Conservation (phyloP, 495 filamentous ascomycete species). For the Evansstolkia leycettana region DNA sequence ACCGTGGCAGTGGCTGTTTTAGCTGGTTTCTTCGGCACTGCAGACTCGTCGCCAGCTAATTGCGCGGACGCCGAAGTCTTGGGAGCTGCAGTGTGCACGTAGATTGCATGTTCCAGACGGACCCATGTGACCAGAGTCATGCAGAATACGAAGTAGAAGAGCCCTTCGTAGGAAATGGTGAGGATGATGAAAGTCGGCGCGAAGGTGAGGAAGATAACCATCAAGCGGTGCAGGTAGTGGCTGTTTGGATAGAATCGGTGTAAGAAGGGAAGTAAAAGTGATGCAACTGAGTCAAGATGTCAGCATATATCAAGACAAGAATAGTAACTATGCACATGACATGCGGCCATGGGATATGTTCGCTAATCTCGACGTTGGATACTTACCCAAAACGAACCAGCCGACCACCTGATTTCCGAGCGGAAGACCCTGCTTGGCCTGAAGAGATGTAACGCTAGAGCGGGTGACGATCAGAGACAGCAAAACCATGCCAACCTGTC, state of each 20-base stretch:
- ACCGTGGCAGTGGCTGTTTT: constrained; percentile 17
- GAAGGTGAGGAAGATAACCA: constrained; percentile 87
- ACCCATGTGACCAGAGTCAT: constrained; percentile 81
- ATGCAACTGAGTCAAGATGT: constrained; percentile 41
- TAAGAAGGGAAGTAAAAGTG: constrained; percentile 67
- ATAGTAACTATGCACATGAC: too few relatives aligned
- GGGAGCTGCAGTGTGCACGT: constrained; percentile 35
- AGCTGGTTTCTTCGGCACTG: constrained; percentile 14
- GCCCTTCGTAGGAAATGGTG: constrained; percentile 93
- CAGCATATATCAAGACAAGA: too few relatives aligned
- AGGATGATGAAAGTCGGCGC: constrained; percentile 91
- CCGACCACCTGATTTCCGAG: constrained; percentile 79
- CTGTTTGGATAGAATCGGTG: constrained; percentile 72
- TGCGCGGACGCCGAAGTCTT: constrained; percentile 10
- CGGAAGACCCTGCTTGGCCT: constrained; percentile 80
- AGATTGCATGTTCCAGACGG: constrained; percentile 70
- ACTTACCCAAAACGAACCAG: constrained; percentile 71
- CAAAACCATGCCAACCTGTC: constrained; percentile 63
- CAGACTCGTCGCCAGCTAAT: constrained; percentile 5
- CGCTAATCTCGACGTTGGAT: too few relatives aligned
- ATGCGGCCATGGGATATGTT: too few relatives aligned
- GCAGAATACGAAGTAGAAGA: constrained; percentile 91
- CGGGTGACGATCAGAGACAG: constrained; percentile 78
- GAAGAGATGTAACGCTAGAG: constrained; percentile 67
- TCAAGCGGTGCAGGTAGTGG: constrained; percentile 80